phyloP scores from a whole-genome alignment of 495 filamentous ascomycete genomes.

The Bathelium albidoporum region DNA sequence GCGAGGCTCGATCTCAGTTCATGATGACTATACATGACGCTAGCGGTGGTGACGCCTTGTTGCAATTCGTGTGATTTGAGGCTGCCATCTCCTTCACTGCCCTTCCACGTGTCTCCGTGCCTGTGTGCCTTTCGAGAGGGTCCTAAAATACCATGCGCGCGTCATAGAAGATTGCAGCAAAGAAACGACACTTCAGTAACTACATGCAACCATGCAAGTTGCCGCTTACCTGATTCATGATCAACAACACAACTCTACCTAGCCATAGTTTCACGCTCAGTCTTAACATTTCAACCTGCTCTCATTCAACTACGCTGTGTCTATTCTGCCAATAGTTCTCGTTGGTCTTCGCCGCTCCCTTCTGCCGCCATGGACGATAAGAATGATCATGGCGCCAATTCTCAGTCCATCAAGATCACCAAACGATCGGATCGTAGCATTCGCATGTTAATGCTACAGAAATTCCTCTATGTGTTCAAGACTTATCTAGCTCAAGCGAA shows the following conservation, averaged over 20 bases:
- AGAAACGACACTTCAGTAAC: too few relatives aligned
- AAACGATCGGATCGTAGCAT: not conserved
- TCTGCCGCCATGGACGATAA: not conserved
- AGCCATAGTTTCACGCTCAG: too few relatives aligned
- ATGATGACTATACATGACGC: not conserved
- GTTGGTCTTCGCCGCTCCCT: not conserved
- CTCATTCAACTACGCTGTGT: too few relatives aligned
- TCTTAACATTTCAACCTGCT: too few relatives aligned
- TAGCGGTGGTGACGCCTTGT: slow-evolving; percentile 2
- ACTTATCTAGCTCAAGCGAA: not conserved
- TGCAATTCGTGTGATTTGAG: not conserved
- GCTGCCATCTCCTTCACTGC: not conserved
- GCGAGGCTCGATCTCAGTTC: not conserved
- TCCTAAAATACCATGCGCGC: not conserved
- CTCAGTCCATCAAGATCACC: not conserved
- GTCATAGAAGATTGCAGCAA: not conserved
- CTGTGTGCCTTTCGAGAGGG: not conserved
- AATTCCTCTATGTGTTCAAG: not conserved
- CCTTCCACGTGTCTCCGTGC: not conserved
- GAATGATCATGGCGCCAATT: not conserved
- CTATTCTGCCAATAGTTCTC: too few relatives aligned
- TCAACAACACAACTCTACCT: too few relatives aligned
- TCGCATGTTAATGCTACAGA: not conserved
- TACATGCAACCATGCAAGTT: too few relatives aligned
- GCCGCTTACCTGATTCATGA: not conserved